A percentile compares a stretch with the other conserved stretches of the same genome.
phyloP scores from a whole-genome alignment of 331 rosid species.

The Spiraea crenata region DNA sequence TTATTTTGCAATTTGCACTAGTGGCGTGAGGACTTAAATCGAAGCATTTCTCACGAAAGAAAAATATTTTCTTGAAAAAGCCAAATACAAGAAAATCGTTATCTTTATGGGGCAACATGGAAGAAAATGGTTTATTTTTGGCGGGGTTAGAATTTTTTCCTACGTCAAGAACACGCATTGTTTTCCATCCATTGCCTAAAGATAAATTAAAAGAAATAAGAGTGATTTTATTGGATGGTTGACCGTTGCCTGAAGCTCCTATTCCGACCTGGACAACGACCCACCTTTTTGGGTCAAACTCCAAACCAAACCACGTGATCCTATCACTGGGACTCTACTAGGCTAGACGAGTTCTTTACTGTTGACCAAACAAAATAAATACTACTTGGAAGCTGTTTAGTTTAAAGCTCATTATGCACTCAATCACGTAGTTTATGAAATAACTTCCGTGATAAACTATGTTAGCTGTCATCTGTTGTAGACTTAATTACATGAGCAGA shows the following conservation, averaged over 20 bases:
- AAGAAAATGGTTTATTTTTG: neutral
- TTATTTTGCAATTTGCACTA: conserved; percentile 13
- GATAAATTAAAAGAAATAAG: neutral
- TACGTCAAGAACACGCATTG: conserved; percentile 28
- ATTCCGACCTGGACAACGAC: conserved; percentile 31
- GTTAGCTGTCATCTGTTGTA: too few relatives aligned
- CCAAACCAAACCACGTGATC: conserved; percentile 33
- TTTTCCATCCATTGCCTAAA: neutral
- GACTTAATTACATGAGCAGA: too few relatives aligned
- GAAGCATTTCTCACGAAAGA: neutral
- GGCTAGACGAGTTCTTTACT: too few relatives aligned
- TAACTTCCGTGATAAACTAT: too few relatives aligned
- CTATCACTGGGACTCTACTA: neutral
- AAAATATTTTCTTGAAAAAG: neutral
- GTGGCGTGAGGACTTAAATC: neutral
- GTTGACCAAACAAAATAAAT: too few relatives aligned
- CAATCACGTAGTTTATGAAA: too few relatives aligned
- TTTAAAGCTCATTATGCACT: too few relatives aligned
- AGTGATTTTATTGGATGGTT: conserved; percentile 16
- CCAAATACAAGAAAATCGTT: neutral
- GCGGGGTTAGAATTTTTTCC: conserved; percentile 8
- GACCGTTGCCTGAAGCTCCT: conserved; percentile 29
- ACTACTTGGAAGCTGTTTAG: too few relatives aligned
- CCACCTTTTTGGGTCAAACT: conserved; percentile 36
- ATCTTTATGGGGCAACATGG: neutral